Conservation (phyloP, 2,329 filamentous ascomycete genomes). For the Diaporthe nobilis region DNA sequence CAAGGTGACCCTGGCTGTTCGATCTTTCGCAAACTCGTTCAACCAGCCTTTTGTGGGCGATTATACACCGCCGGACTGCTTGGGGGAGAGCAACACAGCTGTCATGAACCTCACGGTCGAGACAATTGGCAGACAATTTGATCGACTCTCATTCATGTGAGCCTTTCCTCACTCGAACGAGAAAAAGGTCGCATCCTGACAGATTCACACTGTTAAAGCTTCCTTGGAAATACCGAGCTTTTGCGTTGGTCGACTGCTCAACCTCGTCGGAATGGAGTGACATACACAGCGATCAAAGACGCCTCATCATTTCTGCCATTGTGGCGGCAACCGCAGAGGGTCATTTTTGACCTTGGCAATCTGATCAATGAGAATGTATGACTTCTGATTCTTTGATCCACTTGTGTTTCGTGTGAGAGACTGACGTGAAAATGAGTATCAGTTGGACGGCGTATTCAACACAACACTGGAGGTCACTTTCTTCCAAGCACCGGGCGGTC, state of each 20-base stretch:
- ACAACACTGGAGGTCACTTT: slow-evolving; percentile 82
- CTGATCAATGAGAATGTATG: slow-evolving; percentile 61
- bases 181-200: neutral
- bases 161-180: slow-evolving; percentile 60
- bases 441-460: slow-evolving; percentile 81
- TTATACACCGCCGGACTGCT: slow-evolving; percentile 76
- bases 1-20: slow-evolving; percentile 17
- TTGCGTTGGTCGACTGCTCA: slow-evolving; percentile 88
- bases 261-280: slow-evolving; percentile 75
- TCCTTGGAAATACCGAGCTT: slow-evolving; percentile 81
- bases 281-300: slow-evolving; percentile 85
- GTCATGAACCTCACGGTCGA: slow-evolving; percentile 82
- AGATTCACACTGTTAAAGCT: slow-evolving; percentile 51
- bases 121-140: slow-evolving; percentile 78
- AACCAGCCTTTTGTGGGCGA: slow-evolving; percentile 75
- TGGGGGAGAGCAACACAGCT: slow-evolving; percentile 76
- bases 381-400: neutral
- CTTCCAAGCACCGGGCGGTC: slow-evolving; percentile 63
- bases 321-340: slow-evolving; percentile 77
- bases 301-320: slow-evolving; percentile 79
- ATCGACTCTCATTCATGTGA: slow-evolving; percentile 58
- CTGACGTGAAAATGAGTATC: slow-evolving; percentile 56
- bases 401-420: neutral
- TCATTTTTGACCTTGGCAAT: slow-evolving; percentile 87
- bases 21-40: slow-evolving; percentile 8